Evolutionary conservation across 305 asterid species (phyloP), one percentile per base, ranked within the genome.

Genomic region (Fraxinus latifolia): DNA sequence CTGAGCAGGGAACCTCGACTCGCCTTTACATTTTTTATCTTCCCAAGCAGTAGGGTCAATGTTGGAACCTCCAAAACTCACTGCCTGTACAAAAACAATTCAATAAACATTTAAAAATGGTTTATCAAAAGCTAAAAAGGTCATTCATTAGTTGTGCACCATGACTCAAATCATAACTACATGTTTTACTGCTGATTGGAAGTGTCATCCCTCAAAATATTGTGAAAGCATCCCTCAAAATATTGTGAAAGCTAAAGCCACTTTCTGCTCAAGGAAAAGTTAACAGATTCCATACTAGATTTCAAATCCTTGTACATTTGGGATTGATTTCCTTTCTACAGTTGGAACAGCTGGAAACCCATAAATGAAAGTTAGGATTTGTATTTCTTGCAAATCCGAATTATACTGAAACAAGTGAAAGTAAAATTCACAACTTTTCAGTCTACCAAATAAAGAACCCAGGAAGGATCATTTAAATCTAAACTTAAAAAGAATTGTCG

Each of bases 1-100:
- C 97, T 95, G 99, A 73, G 99, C 98, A 82, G 99, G 99, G 88
- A 95, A 95, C 86, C 99, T 94, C 2, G 99, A 94, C 89, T 94
- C 98, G 37, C 99, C 99, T 91, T 88, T 95, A 89, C 98, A 95
- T 83, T 95, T 95, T 83, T 95, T 95, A 87, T 95, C 99, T 87
- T 95, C 99, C 99, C 99, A 95, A 67, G 98, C 99, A 78, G 97
- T 95, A 21, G 98, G 95, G 87, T 95, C 99, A 53, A 95, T 95
- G 91, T 95, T 95, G 80, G 98, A 90, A 81, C 99, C 99, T 86
- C 99, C 99, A 84, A 95, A 95, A 76, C 93, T 89, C 36, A 91
- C 74, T 14, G 99, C 99, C 99, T 95, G 89, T 58, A 65, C 2
- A 27, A 9, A 77, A 36, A 14, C 6, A 70, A 74, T 78, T 36